Percentiles rank a stretch among this genome's conserved stretches.
Conservation (phyloP, 129 eudicot genomes). For the Escallonia herrerae region DNA sequence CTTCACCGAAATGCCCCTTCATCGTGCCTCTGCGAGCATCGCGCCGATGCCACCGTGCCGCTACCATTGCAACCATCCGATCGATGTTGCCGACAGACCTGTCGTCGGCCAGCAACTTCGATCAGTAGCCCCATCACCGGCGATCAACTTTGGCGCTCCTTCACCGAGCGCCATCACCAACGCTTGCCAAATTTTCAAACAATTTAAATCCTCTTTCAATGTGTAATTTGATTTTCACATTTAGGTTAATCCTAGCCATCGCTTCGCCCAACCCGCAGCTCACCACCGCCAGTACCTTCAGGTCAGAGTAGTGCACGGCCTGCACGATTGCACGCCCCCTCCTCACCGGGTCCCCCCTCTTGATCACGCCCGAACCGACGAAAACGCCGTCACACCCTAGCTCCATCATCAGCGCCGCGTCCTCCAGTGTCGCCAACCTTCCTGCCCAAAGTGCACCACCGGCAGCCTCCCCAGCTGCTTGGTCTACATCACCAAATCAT, state of each 20-base stretch:
- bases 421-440: conserved; percentile 46
- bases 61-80: too few species aligned
- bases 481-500: conserved; percentile 49
- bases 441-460: conserved; percentile 49
- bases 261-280: conserved; percentile 54
- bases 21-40: too few species aligned
- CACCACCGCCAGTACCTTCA: conserved; percentile 37
- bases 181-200: too few species aligned
- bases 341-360: conserved; percentile 43
- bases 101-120: too few species aligned
- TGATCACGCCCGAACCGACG: conserved; percentile 47
- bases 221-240: too few species aligned
- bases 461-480: conserved; percentile 48
- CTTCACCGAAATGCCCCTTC: too few species aligned
- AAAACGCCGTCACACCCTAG: conserved; percentile 49
- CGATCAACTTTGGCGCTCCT: too few species aligned
- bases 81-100: too few species aligned
- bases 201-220: too few species aligned
- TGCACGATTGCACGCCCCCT: conserved; percentile 50
- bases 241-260: conserved; percentile 47
- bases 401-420: conserved; percentile 54
- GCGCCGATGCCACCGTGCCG: too few species aligned
- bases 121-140: too few species aligned
- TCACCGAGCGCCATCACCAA: too few species aligned
- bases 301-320: conserved; percentile 47